These are phyloP conservation scores for Suillus subalutaceus DNA, from an alignment of 768 basidiomycete species.

Conservation along the genomic window DNA sequence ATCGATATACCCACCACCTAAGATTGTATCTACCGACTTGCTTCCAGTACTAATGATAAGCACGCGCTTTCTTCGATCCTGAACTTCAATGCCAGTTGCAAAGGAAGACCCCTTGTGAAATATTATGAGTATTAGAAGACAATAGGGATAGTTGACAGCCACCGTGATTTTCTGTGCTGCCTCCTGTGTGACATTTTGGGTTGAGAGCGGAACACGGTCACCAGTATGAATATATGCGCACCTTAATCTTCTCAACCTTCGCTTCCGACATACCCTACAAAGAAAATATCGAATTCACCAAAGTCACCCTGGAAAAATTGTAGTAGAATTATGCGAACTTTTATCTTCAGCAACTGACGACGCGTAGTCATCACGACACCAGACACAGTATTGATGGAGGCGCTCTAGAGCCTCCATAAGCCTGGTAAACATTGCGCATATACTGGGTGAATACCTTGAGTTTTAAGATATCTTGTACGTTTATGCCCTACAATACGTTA, in stretches of 20 bases:
- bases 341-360: constrained; percentile 90
- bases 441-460: constrained; percentile 62
- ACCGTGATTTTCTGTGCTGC: constrained; percentile 88
- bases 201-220: background rate
- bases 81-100: constrained; percentile 88
- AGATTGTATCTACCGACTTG: constrained; percentile 85
- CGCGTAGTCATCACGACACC: constrained; percentile 92
- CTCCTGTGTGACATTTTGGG: constrained; percentile 53
- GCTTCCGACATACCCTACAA: constrained; percentile 91
- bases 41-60: constrained; percentile 89
- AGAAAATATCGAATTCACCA: constrained; percentile 5
- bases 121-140: background rate
- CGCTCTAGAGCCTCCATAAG: constrained; percentile 47
- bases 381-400: constrained; percentile 82
- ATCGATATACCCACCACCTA: constrained; percentile 63
- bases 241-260: constrained; percentile 98
- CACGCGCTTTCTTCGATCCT: constrained; percentile 82
- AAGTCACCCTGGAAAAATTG: background rate
- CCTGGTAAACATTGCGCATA: constrained; percentile 8
- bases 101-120: constrained; percentile 81
- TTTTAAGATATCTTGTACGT: constrained; percentile 93
- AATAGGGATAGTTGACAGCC: background rate
- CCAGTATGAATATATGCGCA: constrained; percentile 28
- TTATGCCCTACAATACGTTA: constrained; percentile 70
- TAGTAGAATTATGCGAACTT: constrained; percentile 48